These are phyloP conservation scores for Fusarium secorum DNA, from an alignment of 2,329 filamentous ascomycete species.

Conservation along the genomic window DNA sequence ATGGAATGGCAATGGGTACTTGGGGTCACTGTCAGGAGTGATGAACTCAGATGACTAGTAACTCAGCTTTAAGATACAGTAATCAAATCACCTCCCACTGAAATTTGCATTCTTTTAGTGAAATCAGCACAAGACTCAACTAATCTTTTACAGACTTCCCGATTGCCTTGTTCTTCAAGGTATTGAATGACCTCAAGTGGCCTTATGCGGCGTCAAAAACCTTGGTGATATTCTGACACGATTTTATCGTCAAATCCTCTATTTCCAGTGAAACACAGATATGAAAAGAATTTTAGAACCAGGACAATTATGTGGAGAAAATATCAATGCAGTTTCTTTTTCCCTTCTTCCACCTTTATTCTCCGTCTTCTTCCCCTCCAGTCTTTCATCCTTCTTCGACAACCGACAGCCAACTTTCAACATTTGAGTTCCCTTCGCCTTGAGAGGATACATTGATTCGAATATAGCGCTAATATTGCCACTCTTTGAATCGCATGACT, in stretches of 20 bases:
- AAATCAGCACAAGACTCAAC: neutral
- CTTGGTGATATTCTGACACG: fast-evolving
- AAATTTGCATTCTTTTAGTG: fast-evolving
- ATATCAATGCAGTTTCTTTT: too few relatives aligned
- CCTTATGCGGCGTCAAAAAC: fast-evolving
- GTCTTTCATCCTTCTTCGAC: too few relatives aligned
- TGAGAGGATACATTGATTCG: neutral
- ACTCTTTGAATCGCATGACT: fast-evolving
- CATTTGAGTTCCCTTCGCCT: too few relatives aligned
- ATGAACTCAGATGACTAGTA: neutral
- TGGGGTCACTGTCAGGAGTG: fast-evolving
- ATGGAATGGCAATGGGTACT: neutral
- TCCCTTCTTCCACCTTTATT: too few relatives aligned
- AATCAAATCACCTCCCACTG: fast-evolving
- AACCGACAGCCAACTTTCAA: too few relatives aligned
- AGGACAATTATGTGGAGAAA: too few relatives aligned
- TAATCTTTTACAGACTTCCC: fast-evolving
- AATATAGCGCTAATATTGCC: neutral
- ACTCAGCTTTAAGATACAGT: neutral
- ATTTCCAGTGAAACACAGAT: neutral
- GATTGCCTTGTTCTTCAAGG: neutral
- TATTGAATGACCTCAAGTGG: neutral
- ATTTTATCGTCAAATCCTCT: neutral
- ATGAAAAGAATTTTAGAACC: fast-evolving
- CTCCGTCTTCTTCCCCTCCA: too few relatives aligned